Conservation (phyloP, 345 rosid genomes). For the Mercurialis annua region DNA sequence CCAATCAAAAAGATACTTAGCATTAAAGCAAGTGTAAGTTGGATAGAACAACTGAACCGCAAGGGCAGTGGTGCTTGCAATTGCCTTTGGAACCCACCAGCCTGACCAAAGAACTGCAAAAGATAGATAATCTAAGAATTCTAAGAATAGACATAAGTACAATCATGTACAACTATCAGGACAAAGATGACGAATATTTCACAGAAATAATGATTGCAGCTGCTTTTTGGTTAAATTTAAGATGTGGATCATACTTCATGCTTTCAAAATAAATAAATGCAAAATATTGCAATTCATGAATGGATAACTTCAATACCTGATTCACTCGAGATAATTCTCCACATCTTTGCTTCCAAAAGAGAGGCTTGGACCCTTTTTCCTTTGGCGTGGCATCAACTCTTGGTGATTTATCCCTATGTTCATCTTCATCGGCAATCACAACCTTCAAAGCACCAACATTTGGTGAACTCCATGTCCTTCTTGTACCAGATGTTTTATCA, state of each 20-base stretch:
- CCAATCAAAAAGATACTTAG: slow-evolving; percentile 67
- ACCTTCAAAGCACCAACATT: slow-evolving; percentile 55
- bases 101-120: slow-evolving; percentile 44
- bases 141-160: neutral
- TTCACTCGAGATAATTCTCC: slow-evolving; percentile 41
- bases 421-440: slow-evolving; percentile 40
- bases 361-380: slow-evolving; percentile 55
- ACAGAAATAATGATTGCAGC: neutral
- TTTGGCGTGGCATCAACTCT: slow-evolving; percentile 58
- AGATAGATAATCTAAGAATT: slow-evolving; percentile 14
- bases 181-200: neutral
- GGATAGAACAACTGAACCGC: slow-evolving; percentile 52
- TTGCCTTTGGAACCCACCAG: slow-evolving; percentile 45
- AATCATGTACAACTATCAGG: slow-evolving; percentile 5
- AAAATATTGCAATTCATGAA: neutral
- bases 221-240: neutral
- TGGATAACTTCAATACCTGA: slow-evolving; percentile 36
- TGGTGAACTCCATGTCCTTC: slow-evolving; percentile 73
- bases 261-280: neutral
- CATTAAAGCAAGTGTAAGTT: slow-evolving; percentile 56
- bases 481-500: slow-evolving; percentile 38
- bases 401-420: slow-evolving; percentile 28
- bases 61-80: slow-evolving; percentile 39
- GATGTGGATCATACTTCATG: neutral
- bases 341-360: slow-evolving; percentile 52